Conservation (phyloP, 148 eudicot species). For the Fallopia convolvulus region DNA sequence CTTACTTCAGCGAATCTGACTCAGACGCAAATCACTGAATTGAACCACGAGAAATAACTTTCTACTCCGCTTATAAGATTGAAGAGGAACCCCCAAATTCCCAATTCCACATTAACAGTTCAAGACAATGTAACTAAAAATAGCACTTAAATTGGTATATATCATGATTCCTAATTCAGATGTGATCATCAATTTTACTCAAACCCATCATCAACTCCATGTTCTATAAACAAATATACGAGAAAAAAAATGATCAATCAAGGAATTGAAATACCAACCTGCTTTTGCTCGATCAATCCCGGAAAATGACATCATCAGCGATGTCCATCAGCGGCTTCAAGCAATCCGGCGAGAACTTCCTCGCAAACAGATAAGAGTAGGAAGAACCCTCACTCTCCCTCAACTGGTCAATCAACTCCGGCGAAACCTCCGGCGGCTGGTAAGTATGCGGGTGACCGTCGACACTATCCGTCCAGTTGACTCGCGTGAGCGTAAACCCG, state of each 20-base stretch:
- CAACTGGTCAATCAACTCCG: conserved; percentile 29
- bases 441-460: conserved; percentile 57
- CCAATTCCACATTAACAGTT: background rate
- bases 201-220: background rate
- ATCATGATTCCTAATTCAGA: background rate
- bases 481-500: conserved; percentile 42
- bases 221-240: background rate
- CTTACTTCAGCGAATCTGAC: background rate
- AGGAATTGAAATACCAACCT: background rate
- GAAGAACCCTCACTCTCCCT: conserved; percentile 31
- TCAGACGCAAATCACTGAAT: background rate
- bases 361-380: conserved; percentile 38
- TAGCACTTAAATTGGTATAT: background rate
- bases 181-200: background rate
- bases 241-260: background rate
- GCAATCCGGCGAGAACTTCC: conserved; percentile 55
- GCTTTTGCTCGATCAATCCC: conserved; percentile 25
- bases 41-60: background rate
- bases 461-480: conserved; percentile 49
- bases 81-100: background rate
- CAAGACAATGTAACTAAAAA: background rate
- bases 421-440: conserved; percentile 28
- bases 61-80: no score
- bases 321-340: conserved; percentile 46
- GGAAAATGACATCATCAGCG: conserved; percentile 38